Evolutionary conservation across 192 early-diverging fungal genomes (phyloP).

Genomic region (Backusella circina): DNA sequence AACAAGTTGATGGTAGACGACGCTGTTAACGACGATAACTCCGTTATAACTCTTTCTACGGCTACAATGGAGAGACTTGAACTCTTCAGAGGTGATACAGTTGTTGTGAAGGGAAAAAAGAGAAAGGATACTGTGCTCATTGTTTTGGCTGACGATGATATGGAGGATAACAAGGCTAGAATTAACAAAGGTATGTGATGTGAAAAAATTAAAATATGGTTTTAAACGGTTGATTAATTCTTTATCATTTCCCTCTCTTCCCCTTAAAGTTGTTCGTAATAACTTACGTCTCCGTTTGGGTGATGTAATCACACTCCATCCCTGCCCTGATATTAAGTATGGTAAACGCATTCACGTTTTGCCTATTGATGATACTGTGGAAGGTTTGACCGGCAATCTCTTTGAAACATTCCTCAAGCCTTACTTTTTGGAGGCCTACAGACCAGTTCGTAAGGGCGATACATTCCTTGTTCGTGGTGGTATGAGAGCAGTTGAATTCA

Average conservation of each 20-base stretch:
- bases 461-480: constrained; percentile 90
- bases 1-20: constrained; percentile 99
- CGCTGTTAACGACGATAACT: constrained; percentile 96
- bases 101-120: constrained; percentile 97
- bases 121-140: constrained; percentile 96
- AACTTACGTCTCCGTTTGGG: constrained; percentile 95
- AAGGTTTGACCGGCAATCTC: constrained; percentile 95
- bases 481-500: constrained; percentile 99
- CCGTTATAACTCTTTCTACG: constrained; percentile 88
- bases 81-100: constrained; percentile 95
- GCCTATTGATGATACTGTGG: constrained; percentile 97
- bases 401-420: constrained; percentile 98
- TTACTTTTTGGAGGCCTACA: constrained; percentile 97
- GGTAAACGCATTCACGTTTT: constrained; percentile 95
- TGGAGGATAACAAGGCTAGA: constrained; percentile 90
- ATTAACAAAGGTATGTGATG: constrained; percentile 73
- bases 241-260: background rate
- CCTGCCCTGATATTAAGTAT: constrained; percentile 96
- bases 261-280: constrained; percentile 74
- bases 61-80: constrained; percentile 91
- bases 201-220: background rate
- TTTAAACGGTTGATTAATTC: background rate
- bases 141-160: constrained; percentile 86
- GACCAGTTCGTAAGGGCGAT: constrained; percentile 95
- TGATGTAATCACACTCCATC: constrained; percentile 94